Percentiles rank a stretch among this genome's conserved stretches.
These are phyloP conservation scores for Calvatia gigantea DNA, from an alignment of 768 basidiomycete genomes.

Conservation along the genomic window DNA sequence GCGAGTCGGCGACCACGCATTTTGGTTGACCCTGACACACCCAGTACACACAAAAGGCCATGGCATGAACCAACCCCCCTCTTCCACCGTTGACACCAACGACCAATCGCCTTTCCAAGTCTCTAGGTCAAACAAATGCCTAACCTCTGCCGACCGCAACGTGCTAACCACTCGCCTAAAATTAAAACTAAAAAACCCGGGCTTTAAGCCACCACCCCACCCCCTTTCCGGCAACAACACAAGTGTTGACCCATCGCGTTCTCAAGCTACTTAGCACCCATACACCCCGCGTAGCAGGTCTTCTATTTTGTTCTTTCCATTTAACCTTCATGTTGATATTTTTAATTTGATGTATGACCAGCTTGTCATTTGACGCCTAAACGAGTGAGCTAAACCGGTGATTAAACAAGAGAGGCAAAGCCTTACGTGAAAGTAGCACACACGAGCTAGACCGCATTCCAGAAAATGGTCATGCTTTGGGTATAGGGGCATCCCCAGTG, in stretches of 20 bases:
- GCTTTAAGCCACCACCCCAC: conserved; percentile 13
- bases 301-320: conserved; percentile 30
- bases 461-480: conserved; percentile 43
- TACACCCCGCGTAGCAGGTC: no score
- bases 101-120: no score
- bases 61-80: no score
- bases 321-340: conserved; percentile 26
- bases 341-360: no score
- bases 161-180: conserved; percentile 44
- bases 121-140: conserved; percentile 50
- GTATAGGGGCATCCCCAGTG: conserved; percentile 46
- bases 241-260: conserved; percentile 43
- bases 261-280: no score
- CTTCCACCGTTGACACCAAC: no score
- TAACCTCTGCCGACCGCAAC: conserved; percentile 26
- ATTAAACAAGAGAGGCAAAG: conserved; percentile 37
- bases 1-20: background rate
- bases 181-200: conserved; percentile 29
- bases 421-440: conserved; percentile 32
- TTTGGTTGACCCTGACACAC: background rate
- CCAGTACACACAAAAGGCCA: conserved; percentile 22
- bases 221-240: conserved; percentile 15
- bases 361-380: no score
- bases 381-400: no score
- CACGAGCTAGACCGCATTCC: conserved; percentile 44